Conservation (phyloP, 192 early-diverging fungal species). For the Coemansia sp. region DNA sequence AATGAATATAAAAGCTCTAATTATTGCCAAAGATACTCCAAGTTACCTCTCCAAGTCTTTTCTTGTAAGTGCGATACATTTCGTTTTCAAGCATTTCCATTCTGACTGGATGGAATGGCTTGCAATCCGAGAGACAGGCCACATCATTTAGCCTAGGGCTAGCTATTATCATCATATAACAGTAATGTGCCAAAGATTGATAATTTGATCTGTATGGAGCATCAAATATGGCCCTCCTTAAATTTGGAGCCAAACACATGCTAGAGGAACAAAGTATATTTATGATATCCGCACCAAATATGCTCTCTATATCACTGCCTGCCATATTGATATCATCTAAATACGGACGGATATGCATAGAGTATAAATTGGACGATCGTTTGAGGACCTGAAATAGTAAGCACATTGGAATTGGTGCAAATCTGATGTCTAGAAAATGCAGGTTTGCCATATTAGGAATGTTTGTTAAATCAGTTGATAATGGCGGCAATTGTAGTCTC, state of each 20-base stretch:
- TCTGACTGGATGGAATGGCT: background rate
- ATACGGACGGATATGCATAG: background rate
- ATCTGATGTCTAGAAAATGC: background rate
- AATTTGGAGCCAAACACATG: background rate
- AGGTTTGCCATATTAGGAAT: background rate
- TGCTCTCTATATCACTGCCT: background rate
- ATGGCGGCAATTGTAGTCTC: background rate
- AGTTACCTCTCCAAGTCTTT: background rate
- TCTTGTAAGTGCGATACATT: background rate
- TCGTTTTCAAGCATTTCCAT: background rate
- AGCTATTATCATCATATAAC: background rate
- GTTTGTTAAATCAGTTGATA: background rate
- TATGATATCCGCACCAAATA: background rate
- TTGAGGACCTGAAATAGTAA: background rate
- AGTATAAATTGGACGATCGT: background rate
- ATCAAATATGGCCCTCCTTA: background rate
- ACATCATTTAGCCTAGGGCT: background rate
- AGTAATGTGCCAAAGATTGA: background rate
- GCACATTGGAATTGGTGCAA: background rate
- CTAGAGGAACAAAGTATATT: background rate
- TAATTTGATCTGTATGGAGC: background rate
- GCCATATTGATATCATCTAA: background rate
- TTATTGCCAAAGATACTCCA: too few species aligned
- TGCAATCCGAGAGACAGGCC: background rate
- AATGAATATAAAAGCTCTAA: too few species aligned